phyloP scores from a whole-genome alignment of 345 rosid species.

The Eutrema japonicum region DNA sequence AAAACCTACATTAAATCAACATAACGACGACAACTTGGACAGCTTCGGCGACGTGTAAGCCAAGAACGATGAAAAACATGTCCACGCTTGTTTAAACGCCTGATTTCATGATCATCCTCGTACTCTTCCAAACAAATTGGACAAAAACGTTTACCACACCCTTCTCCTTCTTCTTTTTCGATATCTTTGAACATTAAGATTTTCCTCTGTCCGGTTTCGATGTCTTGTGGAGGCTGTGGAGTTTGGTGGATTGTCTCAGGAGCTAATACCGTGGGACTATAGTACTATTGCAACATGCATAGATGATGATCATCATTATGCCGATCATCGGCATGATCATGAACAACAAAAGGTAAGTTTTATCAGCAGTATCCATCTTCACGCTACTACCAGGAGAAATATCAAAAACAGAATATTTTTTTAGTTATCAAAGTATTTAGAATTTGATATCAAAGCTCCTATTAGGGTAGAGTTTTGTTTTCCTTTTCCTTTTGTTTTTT shows the following conservation, averaged over 20 bases:
- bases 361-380: too few relatives aligned
- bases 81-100: slow-evolving; percentile 25
- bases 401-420: background rate
- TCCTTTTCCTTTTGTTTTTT: background rate
- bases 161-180: slow-evolving; percentile 8
- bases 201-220: slow-evolving; percentile 22
- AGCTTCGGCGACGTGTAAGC: background rate
- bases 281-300: too few relatives aligned
- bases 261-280: background rate
- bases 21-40: slow-evolving; percentile 37
- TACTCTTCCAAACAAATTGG: slow-evolving; percentile 39
- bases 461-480: background rate
- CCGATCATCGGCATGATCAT: too few relatives aligned
- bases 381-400: background rate
- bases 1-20: slow-evolving; percentile 1
- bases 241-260: slow-evolving; percentile 10
- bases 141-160: slow-evolving; percentile 8
- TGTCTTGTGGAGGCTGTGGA: slow-evolving; percentile 25
- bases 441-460: background rate
- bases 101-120: slow-evolving; percentile 32
- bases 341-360: too few relatives aligned
- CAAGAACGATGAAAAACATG: slow-evolving; percentile 38
- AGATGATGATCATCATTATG: background rate
- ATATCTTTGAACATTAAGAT: slow-evolving; percentile 34
- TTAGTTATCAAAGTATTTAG: background rate